phyloP scores from a whole-genome alignment of 345 rosid species.

The Eutrema heterophyllum region DNA sequence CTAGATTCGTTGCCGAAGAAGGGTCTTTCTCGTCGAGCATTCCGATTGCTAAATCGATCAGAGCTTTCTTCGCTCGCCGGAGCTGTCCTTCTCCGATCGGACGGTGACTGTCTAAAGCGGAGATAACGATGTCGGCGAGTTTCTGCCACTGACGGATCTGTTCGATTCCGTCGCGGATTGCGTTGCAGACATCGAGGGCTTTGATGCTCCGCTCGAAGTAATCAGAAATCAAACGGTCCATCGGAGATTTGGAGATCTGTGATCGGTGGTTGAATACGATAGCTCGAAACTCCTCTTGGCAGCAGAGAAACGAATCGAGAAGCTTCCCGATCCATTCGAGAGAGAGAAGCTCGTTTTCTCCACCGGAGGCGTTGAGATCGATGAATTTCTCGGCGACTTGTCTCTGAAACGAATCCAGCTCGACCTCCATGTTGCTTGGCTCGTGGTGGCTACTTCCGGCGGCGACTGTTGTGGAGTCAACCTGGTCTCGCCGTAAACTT shows the following conservation, averaged over 20 bases:
- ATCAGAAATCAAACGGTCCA: constrained; percentile 51
- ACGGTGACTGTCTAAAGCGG: constrained; percentile 48
- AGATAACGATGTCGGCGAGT: constrained; percentile 60
- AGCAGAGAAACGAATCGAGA: constrained; percentile 49
- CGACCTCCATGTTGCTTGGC: constrained; percentile 32
- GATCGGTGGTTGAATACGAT: constrained; percentile 41
- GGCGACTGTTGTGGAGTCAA: constrained; percentile 15
- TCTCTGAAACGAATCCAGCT: constrained; percentile 59
- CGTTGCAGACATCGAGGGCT: constrained; percentile 87
- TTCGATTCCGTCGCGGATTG: constrained; percentile 76
- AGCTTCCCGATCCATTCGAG: constrained; percentile 57
- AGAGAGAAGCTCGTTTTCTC: constrained; percentile 44
- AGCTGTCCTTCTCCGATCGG: constrained; percentile 72
- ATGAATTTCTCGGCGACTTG: constrained; percentile 53
- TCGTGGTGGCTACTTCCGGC: constrained; percentile 21
- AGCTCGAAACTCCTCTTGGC: constrained; percentile 63
- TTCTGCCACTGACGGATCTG: constrained; percentile 71
- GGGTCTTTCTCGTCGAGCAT: constrained; percentile 89
- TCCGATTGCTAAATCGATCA: constrained; percentile 69
- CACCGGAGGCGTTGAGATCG: constrained; percentile 38
- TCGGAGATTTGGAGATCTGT: constrained; percentile 35
- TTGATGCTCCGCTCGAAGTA: constrained; percentile 67
- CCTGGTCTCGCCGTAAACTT: constrained; percentile 48
- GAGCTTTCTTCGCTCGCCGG: constrained; percentile 85
- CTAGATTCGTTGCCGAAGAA: constrained; percentile 32